Evolutionary conservation across 164 flowering plant species (phyloP).

Genomic region (Euptelea pleiosperma): DNA sequence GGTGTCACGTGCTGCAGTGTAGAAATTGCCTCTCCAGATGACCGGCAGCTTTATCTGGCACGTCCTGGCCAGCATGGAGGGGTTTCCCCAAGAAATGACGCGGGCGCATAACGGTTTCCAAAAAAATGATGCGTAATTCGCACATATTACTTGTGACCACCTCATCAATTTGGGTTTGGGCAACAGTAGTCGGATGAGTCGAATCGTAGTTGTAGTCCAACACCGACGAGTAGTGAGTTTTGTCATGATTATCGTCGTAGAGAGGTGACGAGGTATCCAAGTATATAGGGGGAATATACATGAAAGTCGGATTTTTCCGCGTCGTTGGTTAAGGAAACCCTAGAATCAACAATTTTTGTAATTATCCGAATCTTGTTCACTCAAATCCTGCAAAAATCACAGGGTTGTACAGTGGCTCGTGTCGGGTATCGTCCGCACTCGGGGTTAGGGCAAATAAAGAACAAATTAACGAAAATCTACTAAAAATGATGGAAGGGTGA

Average conservation of each 20-base stretch:
- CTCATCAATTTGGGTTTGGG: neutral
- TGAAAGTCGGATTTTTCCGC: too few species aligned
- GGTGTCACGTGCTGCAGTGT: slow-evolving; percentile 12
- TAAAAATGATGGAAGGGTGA: too few species aligned
- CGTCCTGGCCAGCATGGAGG: neutral
- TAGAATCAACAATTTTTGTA: too few species aligned
- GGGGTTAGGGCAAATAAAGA: too few species aligned
- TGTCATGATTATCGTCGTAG: slow-evolving; percentile 2
- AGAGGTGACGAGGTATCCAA: slow-evolving; percentile 7
- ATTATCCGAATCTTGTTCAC: too few species aligned
- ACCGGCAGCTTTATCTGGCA: neutral
- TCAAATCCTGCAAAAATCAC: too few species aligned
- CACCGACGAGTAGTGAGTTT: neutral
- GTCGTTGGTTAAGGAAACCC: too few species aligned
- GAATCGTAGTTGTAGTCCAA: slow-evolving; percentile 8
- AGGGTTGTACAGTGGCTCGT: too few species aligned
- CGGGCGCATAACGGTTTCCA: slow-evolving; percentile 6
- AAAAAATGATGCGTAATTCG: slow-evolving; percentile 1
- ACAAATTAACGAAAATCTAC: too few species aligned
- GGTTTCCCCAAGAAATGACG: slow-evolving; percentile 16
- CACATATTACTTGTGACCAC: neutral
- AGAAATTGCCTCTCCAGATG: slow-evolving; percentile 14
- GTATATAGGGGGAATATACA: slow-evolving; percentile 18
- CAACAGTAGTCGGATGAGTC: neutral
- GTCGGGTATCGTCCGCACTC: too few species aligned